Base-by-base conservation (phyloP, 257 asterid genomes). In the Fraxinus excelsior region DNA sequence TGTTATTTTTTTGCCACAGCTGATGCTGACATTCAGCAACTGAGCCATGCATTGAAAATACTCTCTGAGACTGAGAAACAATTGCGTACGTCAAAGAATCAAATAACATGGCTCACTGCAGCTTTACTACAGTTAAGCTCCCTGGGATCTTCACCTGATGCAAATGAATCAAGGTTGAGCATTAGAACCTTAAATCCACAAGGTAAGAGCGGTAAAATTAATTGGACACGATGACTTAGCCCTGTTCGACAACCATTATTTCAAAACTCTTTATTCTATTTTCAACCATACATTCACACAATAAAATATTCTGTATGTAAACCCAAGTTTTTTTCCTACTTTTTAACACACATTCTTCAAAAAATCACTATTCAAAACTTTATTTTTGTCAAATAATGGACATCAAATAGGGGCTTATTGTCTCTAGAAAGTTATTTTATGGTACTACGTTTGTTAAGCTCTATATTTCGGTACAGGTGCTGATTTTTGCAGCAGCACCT, bases 61-160 rank as follows among this genome's bases (percentile, higher is more conserved):
- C 98, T 93, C 42, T 91, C 92, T 5, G 91, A 95, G 70, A 84
- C 98, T 4, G 97, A 95, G 86, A 93, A 93, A 80, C 99, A 95
- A 80, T 69, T 95, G 77, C 86, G 95, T 81, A 77, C 72, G 71
- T 83, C 96, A n/a, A 92, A 92, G 81, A 92, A 89, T 85, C 97
- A 92, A 85, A 82, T 86, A 40, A 92, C 97, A 2, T 92, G 97
- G 97, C 88, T 92, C 56, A 90, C 96, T 35, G 97, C 83, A 40
- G 96, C 96, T 37, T 93, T 92, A 76, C 88, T 92, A 51, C 96
- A 92, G 86, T 85, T 95, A 67, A 88, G 96, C 85, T 89, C 94
- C 1, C 64, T 83, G 9, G 87, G 87, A 7, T 70, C 94, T 42
- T 84, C 84, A 31, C 62, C 76, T 49, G 87, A 88, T 70, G 80